phyloP scores from a whole-genome alignment of 139 green algal genomes.

The Zygnema cylindricum region DNA sequence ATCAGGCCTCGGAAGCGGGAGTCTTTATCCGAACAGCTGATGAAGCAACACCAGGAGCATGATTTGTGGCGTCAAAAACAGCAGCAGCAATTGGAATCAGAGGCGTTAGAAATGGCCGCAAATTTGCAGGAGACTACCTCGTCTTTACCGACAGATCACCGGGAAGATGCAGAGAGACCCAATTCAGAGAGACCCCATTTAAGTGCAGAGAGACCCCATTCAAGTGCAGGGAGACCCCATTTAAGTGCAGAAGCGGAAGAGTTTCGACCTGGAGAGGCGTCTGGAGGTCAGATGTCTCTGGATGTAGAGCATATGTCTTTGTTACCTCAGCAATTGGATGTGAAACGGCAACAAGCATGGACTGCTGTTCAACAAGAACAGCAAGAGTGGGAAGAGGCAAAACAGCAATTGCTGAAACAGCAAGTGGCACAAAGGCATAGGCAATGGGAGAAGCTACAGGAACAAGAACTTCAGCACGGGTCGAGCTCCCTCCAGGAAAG shows the following conservation, averaged over 20 bases:
- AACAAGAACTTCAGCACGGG: background rate
- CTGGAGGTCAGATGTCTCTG: background rate
- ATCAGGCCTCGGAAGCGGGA: background rate
- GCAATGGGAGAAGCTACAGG: conserved; percentile 17
- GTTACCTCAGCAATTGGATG: background rate
- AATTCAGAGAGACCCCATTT: background rate
- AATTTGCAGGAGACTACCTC: background rate
- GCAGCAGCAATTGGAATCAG: background rate
- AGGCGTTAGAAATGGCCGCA: background rate
- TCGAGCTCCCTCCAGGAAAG: background rate
- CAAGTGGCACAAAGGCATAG: background rate
- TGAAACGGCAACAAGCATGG: conserved; percentile 16
- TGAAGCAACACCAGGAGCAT: conserved; percentile 24
- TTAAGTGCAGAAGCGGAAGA: background rate
- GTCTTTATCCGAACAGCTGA: conserved; percentile 4
- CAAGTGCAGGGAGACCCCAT: background rate
- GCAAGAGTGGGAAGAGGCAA: conserved; percentile 9
- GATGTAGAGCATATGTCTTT: background rate
- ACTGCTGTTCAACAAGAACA: background rate
- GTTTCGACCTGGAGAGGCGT: background rate
- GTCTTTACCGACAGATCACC: no score
- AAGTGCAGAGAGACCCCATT: background rate
- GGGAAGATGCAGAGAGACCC: background rate
- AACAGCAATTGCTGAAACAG: conserved; percentile 37
- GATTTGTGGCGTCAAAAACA: background rate